Percentiles rank a stretch among this genome's conserved stretches.
These are phyloP conservation scores for Ogataea hybrid DNA, from an alignment of 1,139 yeast species.

Conservation along the genomic window DNA sequence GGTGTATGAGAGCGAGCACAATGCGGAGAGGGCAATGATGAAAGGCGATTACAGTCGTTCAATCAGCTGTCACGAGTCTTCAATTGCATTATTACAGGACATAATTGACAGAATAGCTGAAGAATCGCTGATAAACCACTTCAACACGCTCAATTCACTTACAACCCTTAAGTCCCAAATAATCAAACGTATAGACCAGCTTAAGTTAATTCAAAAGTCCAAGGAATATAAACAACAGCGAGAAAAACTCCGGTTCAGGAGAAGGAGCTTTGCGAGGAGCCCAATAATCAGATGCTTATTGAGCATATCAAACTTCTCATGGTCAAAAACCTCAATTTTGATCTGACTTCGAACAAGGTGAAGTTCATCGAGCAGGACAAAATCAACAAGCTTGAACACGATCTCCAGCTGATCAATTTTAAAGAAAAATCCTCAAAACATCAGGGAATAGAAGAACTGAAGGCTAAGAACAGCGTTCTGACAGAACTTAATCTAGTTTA, in stretches of 20 bases:
- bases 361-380: slow-evolving; percentile 25
- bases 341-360: slow-evolving; percentile 18
- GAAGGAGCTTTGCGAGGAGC: neutral
- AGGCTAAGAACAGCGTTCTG: slow-evolving; percentile 23
- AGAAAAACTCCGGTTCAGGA: slow-evolving; percentile 1
- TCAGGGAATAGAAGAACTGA: slow-evolving; percentile 17
- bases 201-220: slow-evolving; percentile 16
- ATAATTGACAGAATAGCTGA: slow-evolving; percentile 17
- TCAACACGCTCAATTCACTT: slow-evolving; percentile 24
- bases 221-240: slow-evolving; percentile 10
- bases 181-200: slow-evolving; percentile 22
- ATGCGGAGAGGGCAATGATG: slow-evolving; percentile 31
- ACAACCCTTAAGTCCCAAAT: slow-evolving; percentile 24
- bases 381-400: slow-evolving; percentile 29
- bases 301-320: slow-evolving; percentile 21
- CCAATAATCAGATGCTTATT: slow-evolving; percentile 5
- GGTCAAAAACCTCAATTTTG: slow-evolving; percentile 26
- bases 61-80: slow-evolving; percentile 23
- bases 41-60: slow-evolving; percentile 26
- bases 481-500: slow-evolving; percentile 27
- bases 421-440: slow-evolving; percentile 24
- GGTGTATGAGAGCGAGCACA: slow-evolving; percentile 32
- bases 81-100: slow-evolving; percentile 20
- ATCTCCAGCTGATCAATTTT: slow-evolving; percentile 29
- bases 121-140: slow-evolving; percentile 16